phyloP scores from a whole-genome alignment of 805 yeast species.

The Metschnikowia kunwiensis region DNA sequence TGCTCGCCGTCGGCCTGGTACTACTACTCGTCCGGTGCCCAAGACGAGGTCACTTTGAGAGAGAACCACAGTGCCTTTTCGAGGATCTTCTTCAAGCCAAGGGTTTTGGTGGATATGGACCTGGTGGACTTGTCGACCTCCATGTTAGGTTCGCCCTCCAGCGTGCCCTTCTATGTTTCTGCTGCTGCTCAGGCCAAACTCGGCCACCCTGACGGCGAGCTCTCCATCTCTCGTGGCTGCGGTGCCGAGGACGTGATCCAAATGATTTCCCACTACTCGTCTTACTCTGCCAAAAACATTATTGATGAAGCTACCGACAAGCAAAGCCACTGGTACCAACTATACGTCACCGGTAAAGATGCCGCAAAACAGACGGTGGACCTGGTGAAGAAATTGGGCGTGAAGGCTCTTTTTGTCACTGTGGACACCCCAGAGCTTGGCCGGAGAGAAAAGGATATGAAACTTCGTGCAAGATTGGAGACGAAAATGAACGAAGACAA shows the following conservation, averaged over 20 bases:
- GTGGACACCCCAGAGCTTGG: conserved; percentile 94
- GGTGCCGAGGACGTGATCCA: conserved; percentile 67
- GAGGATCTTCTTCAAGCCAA: conserved; percentile 83
- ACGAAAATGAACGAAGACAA: conserved; percentile 2
- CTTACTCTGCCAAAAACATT: conserved; percentile 84
- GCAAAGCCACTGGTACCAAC: conserved; percentile 86
- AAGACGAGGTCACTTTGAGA: conserved; percentile 85
- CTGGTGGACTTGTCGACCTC: conserved; percentile 65
- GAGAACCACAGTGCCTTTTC: conserved; percentile 91
- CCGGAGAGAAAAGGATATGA: conserved; percentile 46
- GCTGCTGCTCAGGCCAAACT: conserved; percentile 92
- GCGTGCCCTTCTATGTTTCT: conserved; percentile 81
- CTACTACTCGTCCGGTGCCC: conserved; percentile 82
- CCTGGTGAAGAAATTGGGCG: conserved; percentile 54
- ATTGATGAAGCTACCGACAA: conserved; percentile 60
- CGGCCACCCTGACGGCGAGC: conserved; percentile 93
- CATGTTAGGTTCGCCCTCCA: conserved; percentile 67
- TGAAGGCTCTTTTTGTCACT: conserved; percentile 81
- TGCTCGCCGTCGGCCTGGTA: conserved; percentile 36
- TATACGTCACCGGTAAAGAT: conserved; percentile 67
- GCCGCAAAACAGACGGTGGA: conserved; percentile 59
- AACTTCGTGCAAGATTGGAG: conserved; percentile 26
- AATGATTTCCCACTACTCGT: conserved; percentile 91
- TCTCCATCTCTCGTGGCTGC: conserved; percentile 79
- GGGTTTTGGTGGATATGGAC: conserved; percentile 76